phyloP scores from a whole-genome alignment of 495 filamentous ascomycete genomes.

The Penicillium cosmopolitanum region DNA sequence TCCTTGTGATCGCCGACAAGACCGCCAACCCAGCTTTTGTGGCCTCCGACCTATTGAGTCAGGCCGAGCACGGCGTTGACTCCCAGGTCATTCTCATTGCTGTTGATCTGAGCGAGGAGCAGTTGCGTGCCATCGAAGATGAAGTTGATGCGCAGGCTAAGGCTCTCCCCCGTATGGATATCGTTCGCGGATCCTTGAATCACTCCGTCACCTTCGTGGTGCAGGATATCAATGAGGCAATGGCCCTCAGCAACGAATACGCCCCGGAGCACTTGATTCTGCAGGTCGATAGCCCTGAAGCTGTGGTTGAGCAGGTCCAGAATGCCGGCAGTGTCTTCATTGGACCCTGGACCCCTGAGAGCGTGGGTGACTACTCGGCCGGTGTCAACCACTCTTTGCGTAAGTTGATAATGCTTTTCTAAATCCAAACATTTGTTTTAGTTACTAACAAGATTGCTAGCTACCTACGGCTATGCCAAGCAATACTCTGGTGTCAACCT shows the following conservation, averaged over 20 bases:
- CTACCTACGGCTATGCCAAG: constrained; percentile 96
- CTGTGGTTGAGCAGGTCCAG: constrained; percentile 75
- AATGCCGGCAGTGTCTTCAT: constrained; percentile 97
- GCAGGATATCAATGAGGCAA: constrained; percentile 76
- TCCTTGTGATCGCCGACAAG: constrained; percentile 93
- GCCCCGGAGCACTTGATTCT: constrained; percentile 98
- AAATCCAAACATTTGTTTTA: not conserved
- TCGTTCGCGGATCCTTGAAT: constrained; percentile 86
- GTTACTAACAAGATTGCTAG: constrained; percentile 46
- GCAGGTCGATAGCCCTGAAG: constrained; percentile 75
- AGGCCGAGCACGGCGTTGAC: constrained; percentile 96
- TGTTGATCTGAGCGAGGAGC: constrained; percentile 70
- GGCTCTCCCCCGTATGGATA: constrained; percentile 85
- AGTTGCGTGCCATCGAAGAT: constrained; percentile 81
- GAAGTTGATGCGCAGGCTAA: constrained; percentile 90
- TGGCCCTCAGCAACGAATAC: constrained; percentile 87
- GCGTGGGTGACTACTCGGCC: constrained; percentile 95
- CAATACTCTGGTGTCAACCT: constrained; percentile 98
- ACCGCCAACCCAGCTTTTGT: constrained; percentile 92
- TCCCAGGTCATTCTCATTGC: constrained; percentile 94
- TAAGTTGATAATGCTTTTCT: constrained; percentile 54
- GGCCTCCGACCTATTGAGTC: constrained; percentile 88
- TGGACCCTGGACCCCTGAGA: constrained; percentile 94
- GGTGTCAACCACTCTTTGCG: constrained; percentile 96
- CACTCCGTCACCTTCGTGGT: constrained; percentile 92